Percentiles rank a stretch among this genome's conserved stretches.
These are phyloP conservation scores for Aspergillus sclerotiicarbonarius DNA, from an alignment of 495 filamentous ascomycete species.

Conservation along the genomic window DNA sequence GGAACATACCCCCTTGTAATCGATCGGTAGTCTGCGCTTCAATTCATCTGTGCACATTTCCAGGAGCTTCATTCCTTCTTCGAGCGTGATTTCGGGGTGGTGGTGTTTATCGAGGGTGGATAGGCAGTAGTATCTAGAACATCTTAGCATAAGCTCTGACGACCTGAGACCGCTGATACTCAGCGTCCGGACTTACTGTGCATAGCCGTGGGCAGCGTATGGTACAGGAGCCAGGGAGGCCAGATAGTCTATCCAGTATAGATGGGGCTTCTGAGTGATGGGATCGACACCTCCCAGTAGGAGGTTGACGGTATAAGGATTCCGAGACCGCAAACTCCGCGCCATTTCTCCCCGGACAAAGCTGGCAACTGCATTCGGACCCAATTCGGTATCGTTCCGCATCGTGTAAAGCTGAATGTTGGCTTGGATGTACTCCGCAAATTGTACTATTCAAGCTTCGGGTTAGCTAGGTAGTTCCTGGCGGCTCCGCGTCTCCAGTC, in stretches of 20 bases:
- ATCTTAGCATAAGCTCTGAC: conserved; percentile 20
- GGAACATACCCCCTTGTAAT: conserved; percentile 83
- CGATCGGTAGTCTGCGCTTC: conserved; percentile 91
- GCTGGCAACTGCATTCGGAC: conserved; percentile 80
- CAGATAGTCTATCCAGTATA: conserved; percentile 98
- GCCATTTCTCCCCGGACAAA: conserved; percentile 94
- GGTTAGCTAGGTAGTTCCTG: conserved; percentile 26
- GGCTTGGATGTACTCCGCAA: conserved; percentile 98
- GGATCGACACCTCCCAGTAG: conserved; percentile 89
- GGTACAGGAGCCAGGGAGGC: conserved; percentile 82
- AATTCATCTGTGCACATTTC: conserved; percentile 94
- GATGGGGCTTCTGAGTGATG: conserved; percentile 77
- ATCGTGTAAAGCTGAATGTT: conserved; percentile 98
- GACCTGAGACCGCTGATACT: background rate
- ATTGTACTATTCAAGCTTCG: conserved; percentile 69
- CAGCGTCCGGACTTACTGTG: conserved; percentile 65
- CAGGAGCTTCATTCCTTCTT: conserved; percentile 85
- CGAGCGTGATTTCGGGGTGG: conserved; percentile 84
- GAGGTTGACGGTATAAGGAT: conserved; percentile 94
- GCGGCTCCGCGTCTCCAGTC: background rate
- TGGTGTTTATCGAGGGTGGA: conserved; percentile 98
- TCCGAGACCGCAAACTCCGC: conserved; percentile 80
- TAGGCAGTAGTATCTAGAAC: conserved; percentile 78
- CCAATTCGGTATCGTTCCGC: conserved; percentile 90
- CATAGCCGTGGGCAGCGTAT: conserved; percentile 97